These are phyloP conservation scores for Alternaria sp. DNA, from an alignment of 2,329 filamentous ascomycete species.

Conservation along the genomic window DNA sequence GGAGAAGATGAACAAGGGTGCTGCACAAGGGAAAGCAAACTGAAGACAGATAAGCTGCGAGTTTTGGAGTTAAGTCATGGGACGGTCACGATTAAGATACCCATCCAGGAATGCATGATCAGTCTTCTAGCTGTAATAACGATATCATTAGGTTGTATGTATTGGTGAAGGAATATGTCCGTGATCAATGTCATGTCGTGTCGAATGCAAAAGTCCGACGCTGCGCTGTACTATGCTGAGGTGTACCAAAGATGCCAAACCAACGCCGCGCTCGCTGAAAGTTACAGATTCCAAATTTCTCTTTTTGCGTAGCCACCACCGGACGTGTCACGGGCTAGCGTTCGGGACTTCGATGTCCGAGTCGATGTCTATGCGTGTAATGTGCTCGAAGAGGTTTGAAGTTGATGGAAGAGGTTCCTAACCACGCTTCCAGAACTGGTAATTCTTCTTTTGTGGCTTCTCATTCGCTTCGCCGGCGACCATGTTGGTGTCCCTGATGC, in stretches of 20 bases:
- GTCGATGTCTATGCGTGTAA: background rate
- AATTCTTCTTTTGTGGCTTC: constrained; percentile 15
- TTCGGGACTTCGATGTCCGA: background rate
- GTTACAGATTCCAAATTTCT: background rate
- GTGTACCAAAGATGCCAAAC: constrained; percentile 7
- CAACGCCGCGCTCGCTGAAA: constrained; percentile 25
- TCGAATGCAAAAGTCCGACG: background rate
- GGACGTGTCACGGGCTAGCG: background rate
- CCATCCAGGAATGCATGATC: background rate
- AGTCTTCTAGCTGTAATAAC: background rate
- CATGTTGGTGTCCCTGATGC: constrained; percentile 5
- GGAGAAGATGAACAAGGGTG: constrained; percentile 63
- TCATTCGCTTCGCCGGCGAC: constrained; percentile 6
- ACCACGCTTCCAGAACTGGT: constrained; percentile 24
- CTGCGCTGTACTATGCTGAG: constrained; percentile 4
- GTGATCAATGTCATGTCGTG: constrained; percentile 5
- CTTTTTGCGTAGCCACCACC: background rate
- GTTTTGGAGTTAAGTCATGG: background rate
- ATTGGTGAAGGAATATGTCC: background rate
- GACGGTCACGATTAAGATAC: background rate
- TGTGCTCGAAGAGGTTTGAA: background rate
- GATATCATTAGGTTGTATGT: constrained; percentile 6
- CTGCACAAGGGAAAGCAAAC: background rate
- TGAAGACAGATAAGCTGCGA: background rate
- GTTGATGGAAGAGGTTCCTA: constrained; percentile 7